phyloP scores from a whole-genome alignment of 1,284 basidiomycete genomes.

The Neolentinus lepideus region DNA sequence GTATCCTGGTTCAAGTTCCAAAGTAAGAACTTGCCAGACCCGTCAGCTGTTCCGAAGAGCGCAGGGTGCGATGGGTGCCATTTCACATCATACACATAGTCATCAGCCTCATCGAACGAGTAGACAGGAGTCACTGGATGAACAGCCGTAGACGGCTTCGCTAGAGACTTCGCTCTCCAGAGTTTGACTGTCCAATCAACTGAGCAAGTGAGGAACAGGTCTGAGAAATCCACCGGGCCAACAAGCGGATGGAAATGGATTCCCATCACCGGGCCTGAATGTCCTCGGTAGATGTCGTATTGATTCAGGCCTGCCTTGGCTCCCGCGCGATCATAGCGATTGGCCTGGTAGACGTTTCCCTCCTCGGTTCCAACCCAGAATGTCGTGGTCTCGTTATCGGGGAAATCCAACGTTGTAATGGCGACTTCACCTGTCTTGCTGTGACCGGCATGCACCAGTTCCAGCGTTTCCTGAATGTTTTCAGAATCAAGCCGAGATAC shows the following conservation, averaged over 20 bases:
- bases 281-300: conserved; percentile 87
- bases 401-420: conserved; percentile 89
- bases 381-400: conserved; percentile 89
- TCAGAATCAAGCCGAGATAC: conserved; percentile 1
- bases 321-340: conserved; percentile 93
- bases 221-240: conserved; percentile 91
- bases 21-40: conserved; percentile 89
- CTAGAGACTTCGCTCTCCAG: conserved; percentile 75
- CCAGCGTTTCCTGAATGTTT: conserved; percentile 73
- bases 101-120: conserved; percentile 93
- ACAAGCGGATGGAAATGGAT: conserved; percentile 90
- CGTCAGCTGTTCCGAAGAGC: conserved; percentile 90
- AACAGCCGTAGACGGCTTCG: conserved; percentile 50
- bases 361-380: conserved; percentile 98
- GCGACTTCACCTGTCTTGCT: conserved; percentile 95
- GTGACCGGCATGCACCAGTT: conserved; percentile 79
- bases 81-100: conserved; percentile 98
- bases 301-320: conserved; percentile 93
- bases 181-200: conserved; percentile 97
- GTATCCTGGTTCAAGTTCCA: conserved; percentile 96
- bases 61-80: conserved; percentile 97
- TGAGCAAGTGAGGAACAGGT: conserved; percentile 87
- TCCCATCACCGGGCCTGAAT: conserved; percentile 90
- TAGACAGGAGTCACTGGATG: conserved; percentile 68
- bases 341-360: conserved; percentile 92